A percentile compares a stretch with the other conserved stretches of the same genome.
Evolutionary conservation across 371 early-diverging fungal genomes (phyloP).

Genomic region (Coemansia sp.): DNA sequence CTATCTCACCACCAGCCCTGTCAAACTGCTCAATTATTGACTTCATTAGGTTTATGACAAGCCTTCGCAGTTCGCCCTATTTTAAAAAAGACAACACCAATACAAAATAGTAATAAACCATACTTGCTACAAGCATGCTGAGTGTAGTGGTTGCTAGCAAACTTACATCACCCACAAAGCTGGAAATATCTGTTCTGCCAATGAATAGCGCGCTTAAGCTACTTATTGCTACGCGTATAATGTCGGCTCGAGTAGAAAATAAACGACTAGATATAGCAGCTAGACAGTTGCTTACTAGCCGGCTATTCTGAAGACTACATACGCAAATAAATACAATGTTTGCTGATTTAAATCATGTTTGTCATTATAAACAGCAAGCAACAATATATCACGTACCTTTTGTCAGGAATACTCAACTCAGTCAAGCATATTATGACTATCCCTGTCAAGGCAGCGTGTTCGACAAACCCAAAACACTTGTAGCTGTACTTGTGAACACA

Average conservation of each 20-base stretch:
- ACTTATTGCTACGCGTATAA: constrained; percentile 21
- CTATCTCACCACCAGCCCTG: not conserved
- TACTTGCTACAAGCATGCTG: not conserved
- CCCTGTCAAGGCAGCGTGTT: constrained; percentile 22
- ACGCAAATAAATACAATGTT: not conserved
- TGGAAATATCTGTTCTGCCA: constrained; percentile 12
- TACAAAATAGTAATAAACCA: not conserved
- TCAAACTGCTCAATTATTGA: constrained; percentile 41
- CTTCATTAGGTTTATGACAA: constrained; percentile 30
- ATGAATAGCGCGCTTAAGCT: constrained; percentile 4
- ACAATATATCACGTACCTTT: constrained; percentile 20
- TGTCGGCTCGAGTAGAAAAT: constrained; percentile 18
- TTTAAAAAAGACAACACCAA: not conserved
- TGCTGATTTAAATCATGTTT: not conserved
- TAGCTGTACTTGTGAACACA: not conserved
- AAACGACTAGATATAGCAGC: constrained; percentile 19
- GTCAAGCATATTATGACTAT: constrained; percentile 23
- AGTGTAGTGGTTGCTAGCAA: not conserved
- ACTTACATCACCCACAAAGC: constrained; percentile 28
- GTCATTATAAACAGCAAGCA: not conserved
- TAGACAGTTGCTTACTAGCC: constrained; percentile 33
- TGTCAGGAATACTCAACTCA: constrained; percentile 30
- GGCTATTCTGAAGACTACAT: constrained; percentile 27
- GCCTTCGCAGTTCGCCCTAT: constrained; percentile 12
- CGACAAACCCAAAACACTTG: constrained; percentile 6